These are phyloP conservation scores for Candida pseudoglaebosa DNA, from an alignment of 805 yeast species.

Conservation along the genomic window DNA sequence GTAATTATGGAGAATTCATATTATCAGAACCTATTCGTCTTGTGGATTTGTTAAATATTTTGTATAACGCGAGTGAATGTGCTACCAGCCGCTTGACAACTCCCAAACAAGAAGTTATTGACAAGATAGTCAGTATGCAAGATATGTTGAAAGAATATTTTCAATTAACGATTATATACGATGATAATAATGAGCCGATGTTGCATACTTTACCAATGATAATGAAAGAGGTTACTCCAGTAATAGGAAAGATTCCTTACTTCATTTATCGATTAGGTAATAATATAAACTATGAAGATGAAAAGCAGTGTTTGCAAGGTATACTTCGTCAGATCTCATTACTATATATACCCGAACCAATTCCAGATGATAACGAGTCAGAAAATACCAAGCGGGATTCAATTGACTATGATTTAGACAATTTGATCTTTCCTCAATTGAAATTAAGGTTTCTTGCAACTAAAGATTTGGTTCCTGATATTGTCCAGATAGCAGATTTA, in stretches of 20 bases:
- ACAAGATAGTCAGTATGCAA: conserved; percentile 41
- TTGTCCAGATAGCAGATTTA: conserved; percentile 82
- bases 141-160: conserved; percentile 86
- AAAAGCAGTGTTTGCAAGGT: conserved; percentile 62
- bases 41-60: conserved; percentile 33
- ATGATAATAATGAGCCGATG: conserved; percentile 24
- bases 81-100: conserved; percentile 9
- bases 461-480: conserved; percentile 43
- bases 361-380: conserved; percentile 23
- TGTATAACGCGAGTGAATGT: conserved; percentile 20
- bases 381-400: conserved; percentile 22
- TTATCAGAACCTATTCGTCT: conserved; percentile 21
- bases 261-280: conserved; percentile 62
- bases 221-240: conserved; percentile 59
- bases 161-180: conserved; percentile 41
- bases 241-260: conserved; percentile 57
- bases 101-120: conserved; percentile 14
- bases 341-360: conserved; percentile 63
- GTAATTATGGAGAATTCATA: conserved; percentile 62
- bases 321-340: conserved; percentile 66
- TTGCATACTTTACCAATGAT: conserved; percentile 65
- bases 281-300: conserved; percentile 62
- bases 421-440: conserved; percentile 60
- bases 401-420: conserved; percentile 39
- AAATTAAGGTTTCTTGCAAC: conserved; percentile 66